A percentile compares a stretch with the other conserved stretches of the same genome.
phyloP scores from a whole-genome alignment of 1,139 yeast genomes.

The Yamadazyma jaroonii region DNA sequence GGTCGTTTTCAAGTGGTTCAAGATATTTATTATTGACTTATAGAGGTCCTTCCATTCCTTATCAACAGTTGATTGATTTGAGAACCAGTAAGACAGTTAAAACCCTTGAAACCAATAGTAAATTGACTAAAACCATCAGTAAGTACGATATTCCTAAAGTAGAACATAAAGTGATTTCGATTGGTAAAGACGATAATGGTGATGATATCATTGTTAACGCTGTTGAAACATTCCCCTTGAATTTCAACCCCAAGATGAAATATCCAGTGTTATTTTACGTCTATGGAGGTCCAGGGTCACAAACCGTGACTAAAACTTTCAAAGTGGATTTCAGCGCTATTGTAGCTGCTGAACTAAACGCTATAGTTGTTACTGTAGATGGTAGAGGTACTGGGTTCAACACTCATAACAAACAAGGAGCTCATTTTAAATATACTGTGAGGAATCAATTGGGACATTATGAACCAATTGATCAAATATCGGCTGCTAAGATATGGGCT shows the following conservation, averaged over 20 bases:
- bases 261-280: conserved; percentile 74
- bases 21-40: conserved; percentile 59
- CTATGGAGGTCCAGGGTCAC: conserved; percentile 85
- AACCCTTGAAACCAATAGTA: conserved; percentile 49
- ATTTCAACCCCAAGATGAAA: conserved; percentile 50
- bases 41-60: conserved; percentile 66
- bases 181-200: conserved; percentile 44
- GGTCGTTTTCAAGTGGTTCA: conserved; percentile 67
- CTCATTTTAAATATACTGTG: conserved; percentile 59
- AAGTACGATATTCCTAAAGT: conserved; percentile 49
- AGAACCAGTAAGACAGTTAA: conserved; percentile 28
- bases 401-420: conserved; percentile 34
- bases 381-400: conserved; percentile 82
- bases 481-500: conserved; percentile 63
- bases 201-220: conserved; percentile 48
- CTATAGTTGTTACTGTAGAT: conserved; percentile 76
- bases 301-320: conserved; percentile 55
- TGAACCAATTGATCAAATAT: conserved; percentile 70
- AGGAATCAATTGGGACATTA: conserved; percentile 64
- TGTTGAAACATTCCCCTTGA: conserved; percentile 62
- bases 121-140: conserved; percentile 34
- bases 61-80: conserved; percentile 61
- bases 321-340: conserved; percentile 59
- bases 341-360: conserved; percentile 64
- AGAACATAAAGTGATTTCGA: conserved; percentile 45